Evolutionary conservation across 352 stramenopile genomes (phyloP).

Genomic region (Phytopythium mirpurense): DNA sequence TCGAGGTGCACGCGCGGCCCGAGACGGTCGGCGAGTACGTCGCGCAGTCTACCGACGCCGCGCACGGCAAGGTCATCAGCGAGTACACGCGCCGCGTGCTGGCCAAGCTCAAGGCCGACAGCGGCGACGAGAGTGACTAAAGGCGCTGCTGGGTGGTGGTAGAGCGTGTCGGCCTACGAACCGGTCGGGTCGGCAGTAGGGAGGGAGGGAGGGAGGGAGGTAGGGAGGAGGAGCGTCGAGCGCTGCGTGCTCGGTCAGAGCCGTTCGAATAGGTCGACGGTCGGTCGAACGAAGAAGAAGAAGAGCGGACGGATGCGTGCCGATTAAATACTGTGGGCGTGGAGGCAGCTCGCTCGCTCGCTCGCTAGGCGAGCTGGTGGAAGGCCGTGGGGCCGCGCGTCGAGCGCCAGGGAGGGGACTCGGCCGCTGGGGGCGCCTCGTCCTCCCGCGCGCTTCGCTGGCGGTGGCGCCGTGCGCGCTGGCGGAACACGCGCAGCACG

Average conservation of each 20-base stretch:
- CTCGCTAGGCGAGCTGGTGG: constrained; percentile 6
- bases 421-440: background rate
- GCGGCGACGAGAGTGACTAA: constrained; percentile 77
- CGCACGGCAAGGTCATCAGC: constrained; percentile 78
- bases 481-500: constrained; percentile 15
- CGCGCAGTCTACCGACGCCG: constrained; percentile 25
- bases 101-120: constrained; percentile 83
- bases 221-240: too few relatives aligned
- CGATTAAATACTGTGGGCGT: background rate
- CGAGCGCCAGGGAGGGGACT: background rate
- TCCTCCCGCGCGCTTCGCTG: background rate
- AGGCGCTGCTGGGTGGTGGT: too few relatives aligned
- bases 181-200: too few relatives aligned
- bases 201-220: too few relatives aligned
- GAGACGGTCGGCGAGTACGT: constrained; percentile 78
- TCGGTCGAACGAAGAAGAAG: too few relatives aligned
- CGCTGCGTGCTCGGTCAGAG: too few relatives aligned
- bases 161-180: too few relatives aligned
- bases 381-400: constrained; percentile 1
- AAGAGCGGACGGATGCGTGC: too few relatives aligned
- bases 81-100: constrained; percentile 87
- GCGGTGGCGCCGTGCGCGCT: constrained; percentile 9
- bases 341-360: background rate
- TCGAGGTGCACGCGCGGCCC: constrained; percentile 78
- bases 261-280: too few relatives aligned